Percentiles rank a stretch among this genome's conserved stretches.
phyloP scores from a whole-genome alignment of 305 asterid genomes.

The Fraxinus xanthoxyloides region DNA sequence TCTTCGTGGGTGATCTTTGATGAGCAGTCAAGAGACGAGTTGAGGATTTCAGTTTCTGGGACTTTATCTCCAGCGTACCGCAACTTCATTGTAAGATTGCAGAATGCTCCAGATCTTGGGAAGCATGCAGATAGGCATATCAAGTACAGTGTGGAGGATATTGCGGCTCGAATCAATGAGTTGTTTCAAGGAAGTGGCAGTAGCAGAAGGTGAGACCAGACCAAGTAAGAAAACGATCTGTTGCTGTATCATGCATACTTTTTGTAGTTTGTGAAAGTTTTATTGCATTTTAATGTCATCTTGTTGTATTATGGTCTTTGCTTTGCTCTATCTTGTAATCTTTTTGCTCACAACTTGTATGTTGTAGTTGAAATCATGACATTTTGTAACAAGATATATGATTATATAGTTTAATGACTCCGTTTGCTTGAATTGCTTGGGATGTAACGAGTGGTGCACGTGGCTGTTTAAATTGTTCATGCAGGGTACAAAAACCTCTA shows the following conservation, averaged over 20 bases:
- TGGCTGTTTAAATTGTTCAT: background rate
- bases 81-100: constrained; percentile 58
- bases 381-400: constrained; percentile 24
- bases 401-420: constrained; percentile 3
- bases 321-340: constrained; percentile 23
- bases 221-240: constrained; percentile 23
- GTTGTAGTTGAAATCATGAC: constrained; percentile 12
- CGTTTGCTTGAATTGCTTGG: constrained; percentile 1
- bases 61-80: constrained; percentile 54
- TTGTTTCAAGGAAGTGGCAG: constrained; percentile 56
- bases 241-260: constrained; percentile 30
- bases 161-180: constrained; percentile 58
- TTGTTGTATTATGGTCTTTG: constrained; percentile 15
- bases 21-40: constrained; percentile 65
- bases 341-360: constrained; percentile 20
- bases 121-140: constrained; percentile 65
- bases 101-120: constrained; percentile 44
- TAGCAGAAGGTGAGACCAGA: constrained; percentile 51
- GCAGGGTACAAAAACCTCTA: background rate
- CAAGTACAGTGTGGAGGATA: constrained; percentile 57
- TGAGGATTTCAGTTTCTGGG: constrained; percentile 53
- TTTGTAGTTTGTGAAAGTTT: constrained; percentile 22
- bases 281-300: constrained; percentile 29
- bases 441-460: background rate
- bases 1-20: constrained; percentile 70